A percentile compares a stretch with the other conserved stretches of the same genome.
Evolutionary conservation across 148 eudicot genomes (phyloP).

Genomic region (Talinum fruticosum): DNA sequence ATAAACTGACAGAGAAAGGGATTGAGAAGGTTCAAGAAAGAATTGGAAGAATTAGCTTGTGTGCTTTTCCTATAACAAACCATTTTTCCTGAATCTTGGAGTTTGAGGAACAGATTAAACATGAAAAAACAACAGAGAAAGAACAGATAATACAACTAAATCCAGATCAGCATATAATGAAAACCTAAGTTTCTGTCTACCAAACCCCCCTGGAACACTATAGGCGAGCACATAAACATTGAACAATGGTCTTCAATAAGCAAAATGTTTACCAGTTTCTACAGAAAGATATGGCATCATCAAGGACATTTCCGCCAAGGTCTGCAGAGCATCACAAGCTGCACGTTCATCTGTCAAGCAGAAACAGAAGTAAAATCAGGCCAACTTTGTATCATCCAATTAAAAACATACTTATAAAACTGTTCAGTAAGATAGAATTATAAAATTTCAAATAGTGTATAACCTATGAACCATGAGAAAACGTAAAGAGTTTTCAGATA

Average conservation of each 20-base stretch:
- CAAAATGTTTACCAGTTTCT: conserved; percentile 30
- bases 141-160: neutral
- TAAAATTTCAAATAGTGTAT: conserved; percentile 11
- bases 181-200: neutral
- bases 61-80: neutral
- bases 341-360: conserved; percentile 32
- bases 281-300: conserved; percentile 29
- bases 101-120: neutral
- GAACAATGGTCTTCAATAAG: neutral
- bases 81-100: neutral
- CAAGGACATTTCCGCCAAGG: conserved; percentile 42
- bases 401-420: conserved; percentile 1
- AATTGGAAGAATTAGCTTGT: neutral
- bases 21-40: neutral
- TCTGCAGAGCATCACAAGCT: conserved; percentile 40
- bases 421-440: neutral
- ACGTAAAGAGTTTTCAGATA: neutral
- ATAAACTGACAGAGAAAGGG: neutral
- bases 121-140: neutral
- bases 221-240: neutral
- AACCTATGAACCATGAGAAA: conserved; percentile 1
- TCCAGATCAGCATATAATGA: neutral
- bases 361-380: conserved; percentile 7
- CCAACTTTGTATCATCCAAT: neutral
- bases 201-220: neutral